Base-by-base conservation (phyloP, 331 rosid species). In the Erythrophleum ivorense region DNA sequence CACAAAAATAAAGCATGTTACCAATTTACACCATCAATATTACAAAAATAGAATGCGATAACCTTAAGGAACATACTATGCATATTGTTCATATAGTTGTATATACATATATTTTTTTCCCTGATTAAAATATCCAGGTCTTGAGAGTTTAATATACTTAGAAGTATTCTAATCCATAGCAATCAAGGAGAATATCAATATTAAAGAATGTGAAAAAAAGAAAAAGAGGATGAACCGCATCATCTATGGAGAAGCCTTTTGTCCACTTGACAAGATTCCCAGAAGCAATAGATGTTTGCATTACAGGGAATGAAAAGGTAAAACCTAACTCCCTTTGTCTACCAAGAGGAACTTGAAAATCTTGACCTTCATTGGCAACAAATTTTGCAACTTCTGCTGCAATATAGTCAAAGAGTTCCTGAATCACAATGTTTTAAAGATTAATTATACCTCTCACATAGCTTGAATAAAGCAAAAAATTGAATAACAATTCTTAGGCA, bases 221-320 rank as follows among this genome's bases (percentile, higher is more conserved):
- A 77, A 18, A 81, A 76, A 53, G 10, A 78, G 80, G 69, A 79
- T 57, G 85, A 77, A 87, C 99, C 64, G 90, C 48, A 14, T 91
- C 97, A 16, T 92, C 92, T 5, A 96, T 91, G 86, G 36, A 84
- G 94, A 96, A 96, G 79, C 99, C 99, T 80, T 94, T 96, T 16
- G 99, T 96, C 99, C 99, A 96, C 84, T 87, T 96, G 82, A 96
- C 89, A 71, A 96, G 97, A 66, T 82, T 85, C 71, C 99, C 98
- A 0, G 99, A 94, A 52, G 92, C 78, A 76, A 96, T 90, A 64
- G 97, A 94, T 9, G 92, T 80, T 87, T 96, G 98, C 91, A 83
- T 83, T 80, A 94, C 94, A 0, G 99, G 99, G 88, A 96, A 96
- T 52, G 99, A 96, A 78, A 96, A 96, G 84, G 99, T 96, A 81